Evolutionary conservation across 352 stramenopile species (phyloP).

Genomic region (Phytophthora fragariae): DNA sequence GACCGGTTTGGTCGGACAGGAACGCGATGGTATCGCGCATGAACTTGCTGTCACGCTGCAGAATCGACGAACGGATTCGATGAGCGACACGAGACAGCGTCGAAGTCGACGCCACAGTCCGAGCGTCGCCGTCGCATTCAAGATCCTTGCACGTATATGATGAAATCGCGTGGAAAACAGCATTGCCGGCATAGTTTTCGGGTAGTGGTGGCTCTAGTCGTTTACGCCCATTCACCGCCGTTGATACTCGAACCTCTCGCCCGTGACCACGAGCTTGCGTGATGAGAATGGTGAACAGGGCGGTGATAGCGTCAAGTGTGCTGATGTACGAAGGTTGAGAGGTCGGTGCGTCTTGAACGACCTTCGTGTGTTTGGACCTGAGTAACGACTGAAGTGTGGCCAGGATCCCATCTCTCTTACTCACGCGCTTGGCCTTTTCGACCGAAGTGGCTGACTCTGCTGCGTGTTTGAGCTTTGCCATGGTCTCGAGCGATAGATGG

Average conservation of each 20-base stretch:
- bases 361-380: conserved; percentile 24
- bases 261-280: conserved; percentile 54
- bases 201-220: conserved; percentile 55
- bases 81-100: conserved; percentile 36
- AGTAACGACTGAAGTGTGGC: too few relatives aligned
- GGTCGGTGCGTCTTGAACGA: conserved; percentile 1
- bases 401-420: conserved; percentile 9
- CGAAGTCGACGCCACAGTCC: background rate
- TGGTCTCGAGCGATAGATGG: conserved; percentile 43
- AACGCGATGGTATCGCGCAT: conserved; percentile 68
- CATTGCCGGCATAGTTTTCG: conserved; percentile 55
- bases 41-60: conserved; percentile 48
- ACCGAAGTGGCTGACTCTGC: background rate
- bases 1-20: conserved; percentile 37
- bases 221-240: conserved; percentile 52
- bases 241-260: conserved; percentile 50
- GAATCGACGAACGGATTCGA: conserved; percentile 51
- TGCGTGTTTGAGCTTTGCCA: conserved; percentile 38
- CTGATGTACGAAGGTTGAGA: conserved; percentile 44
- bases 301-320: conserved; percentile 60
- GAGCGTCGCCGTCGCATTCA: background rate
- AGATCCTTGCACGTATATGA: conserved; percentile 42
- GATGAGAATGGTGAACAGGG: conserved; percentile 59
- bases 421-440: background rate
- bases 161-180: conserved; percentile 60